phyloP scores from a whole-genome alignment of 2,329 filamentous ascomycete genomes.

The Fusarium gaditjirri region DNA sequence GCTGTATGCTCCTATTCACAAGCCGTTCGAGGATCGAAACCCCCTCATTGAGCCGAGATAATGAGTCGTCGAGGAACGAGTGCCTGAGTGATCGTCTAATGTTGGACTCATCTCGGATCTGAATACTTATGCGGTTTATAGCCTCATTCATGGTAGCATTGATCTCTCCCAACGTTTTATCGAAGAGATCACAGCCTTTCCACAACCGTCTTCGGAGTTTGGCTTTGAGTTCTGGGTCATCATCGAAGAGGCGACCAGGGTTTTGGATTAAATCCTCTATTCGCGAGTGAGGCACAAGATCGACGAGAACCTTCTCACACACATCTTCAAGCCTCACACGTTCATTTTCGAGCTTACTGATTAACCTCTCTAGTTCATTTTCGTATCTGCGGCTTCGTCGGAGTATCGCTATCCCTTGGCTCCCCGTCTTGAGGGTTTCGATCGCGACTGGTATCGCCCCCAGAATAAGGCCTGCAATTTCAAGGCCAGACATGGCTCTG shows the following conservation, averaged over 20 bases:
- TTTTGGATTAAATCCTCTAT: not conserved
- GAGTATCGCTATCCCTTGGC: rapidly evolving
- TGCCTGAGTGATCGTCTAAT: not conserved
- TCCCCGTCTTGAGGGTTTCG: not conserved
- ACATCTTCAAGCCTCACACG: not conserved
- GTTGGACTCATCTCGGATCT: not conserved
- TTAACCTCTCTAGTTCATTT: not conserved
- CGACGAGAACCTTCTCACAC: rapidly evolving
- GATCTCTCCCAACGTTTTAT: rapidly evolving
- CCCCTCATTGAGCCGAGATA: not conserved
- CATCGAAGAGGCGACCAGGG: rapidly evolving
- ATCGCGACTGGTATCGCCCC: not conserved
- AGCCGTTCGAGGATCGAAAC: not conserved
- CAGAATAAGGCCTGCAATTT: not conserved
- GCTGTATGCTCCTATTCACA: not conserved
- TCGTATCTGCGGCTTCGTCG: not conserved
- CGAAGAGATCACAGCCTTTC: not conserved
- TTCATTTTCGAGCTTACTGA: not conserved
- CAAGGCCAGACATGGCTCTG: not conserved
- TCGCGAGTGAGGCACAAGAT: not conserved
- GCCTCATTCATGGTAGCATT: not conserved
- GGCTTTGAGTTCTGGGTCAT: not conserved
- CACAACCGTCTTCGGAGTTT: not conserved
- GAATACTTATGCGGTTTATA: not conserved
- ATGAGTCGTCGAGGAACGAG: not conserved